Evolutionary conservation across 305 asterid species (phyloP).

Genomic region (Fraxinus nigra): DNA sequence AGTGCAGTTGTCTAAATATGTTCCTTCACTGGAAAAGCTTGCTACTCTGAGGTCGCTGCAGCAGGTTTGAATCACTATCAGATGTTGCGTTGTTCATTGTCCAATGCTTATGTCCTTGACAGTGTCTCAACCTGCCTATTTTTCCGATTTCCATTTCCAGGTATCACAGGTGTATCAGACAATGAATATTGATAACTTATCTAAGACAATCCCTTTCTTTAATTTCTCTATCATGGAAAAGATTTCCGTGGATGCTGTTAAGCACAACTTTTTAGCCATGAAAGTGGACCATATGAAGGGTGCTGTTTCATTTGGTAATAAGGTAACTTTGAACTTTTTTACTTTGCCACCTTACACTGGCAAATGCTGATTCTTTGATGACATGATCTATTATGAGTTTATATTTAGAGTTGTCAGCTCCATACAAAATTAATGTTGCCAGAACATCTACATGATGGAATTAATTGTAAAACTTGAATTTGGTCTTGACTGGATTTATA

Average conservation of each 20-base stretch:
- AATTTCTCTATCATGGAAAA: constrained; percentile 38
- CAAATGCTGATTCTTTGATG: not conserved
- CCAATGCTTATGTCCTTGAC: not conserved
- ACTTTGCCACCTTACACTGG: not conserved
- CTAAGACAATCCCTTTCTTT: constrained; percentile 68
- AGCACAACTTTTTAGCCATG: constrained; percentile 36
- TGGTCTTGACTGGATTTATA: not conserved
- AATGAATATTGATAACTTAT: constrained; percentile 64
- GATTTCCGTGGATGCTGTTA: constrained; percentile 49
- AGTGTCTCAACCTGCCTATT: not conserved
- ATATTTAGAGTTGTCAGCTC: not conserved
- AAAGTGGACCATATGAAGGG: constrained; percentile 47
- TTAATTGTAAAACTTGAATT: not conserved
- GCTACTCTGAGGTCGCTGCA: constrained; percentile 80
- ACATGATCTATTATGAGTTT: not conserved
- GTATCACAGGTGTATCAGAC: constrained; percentile 77
- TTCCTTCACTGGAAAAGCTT: constrained; percentile 75
- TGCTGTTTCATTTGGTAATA: constrained; percentile 39
- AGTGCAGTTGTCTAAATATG: constrained; percentile 65
- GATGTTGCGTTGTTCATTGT: not conserved
- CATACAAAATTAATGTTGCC: not conserved
- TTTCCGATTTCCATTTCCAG: constrained; percentile 36
- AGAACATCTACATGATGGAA: not conserved
- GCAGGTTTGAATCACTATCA: constrained; percentile 44
- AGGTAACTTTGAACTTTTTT: constrained; percentile 29